These are phyloP conservation scores for Apiotrichum porosum DNA, from an alignment of 1,284 basidiomycete genomes.

Conservation along the genomic window DNA sequence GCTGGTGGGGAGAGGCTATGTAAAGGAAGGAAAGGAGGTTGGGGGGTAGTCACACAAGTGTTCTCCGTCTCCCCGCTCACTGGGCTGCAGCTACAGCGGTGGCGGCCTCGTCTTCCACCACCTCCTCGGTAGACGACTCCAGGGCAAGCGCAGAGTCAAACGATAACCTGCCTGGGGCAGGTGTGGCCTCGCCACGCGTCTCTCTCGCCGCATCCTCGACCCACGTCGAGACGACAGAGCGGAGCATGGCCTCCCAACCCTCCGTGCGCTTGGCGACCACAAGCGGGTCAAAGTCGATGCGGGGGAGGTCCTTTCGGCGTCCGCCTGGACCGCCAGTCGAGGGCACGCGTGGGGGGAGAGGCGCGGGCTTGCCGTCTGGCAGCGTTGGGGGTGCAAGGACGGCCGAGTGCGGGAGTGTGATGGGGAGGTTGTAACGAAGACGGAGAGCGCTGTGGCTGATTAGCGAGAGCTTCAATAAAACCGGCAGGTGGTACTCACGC, in stretches of 20 bases:
- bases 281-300: slow-evolving; percentile 43
- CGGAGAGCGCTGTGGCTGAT: slow-evolving; percentile 34
- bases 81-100: no score
- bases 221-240: slow-evolving; percentile 29
- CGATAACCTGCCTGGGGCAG: no score
- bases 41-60: no score
- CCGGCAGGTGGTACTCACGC: slow-evolving; percentile 40
- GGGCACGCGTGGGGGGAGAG: neutral
- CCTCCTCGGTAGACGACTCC: no score
- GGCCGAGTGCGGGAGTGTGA: slow-evolving; percentile 23
- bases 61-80: no score
- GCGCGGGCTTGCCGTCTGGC: slow-evolving; percentile 1
- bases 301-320: neutral
- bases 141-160: no score
- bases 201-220: slow-evolving; percentile 31
- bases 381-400: slow-evolving; percentile 1
- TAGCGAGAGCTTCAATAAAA: no score
- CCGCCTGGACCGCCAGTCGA: no score
- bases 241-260: slow-evolving; percentile 38
- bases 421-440: slow-evolving; percentile 40
- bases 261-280: slow-evolving; percentile 34
- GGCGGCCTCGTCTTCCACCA: no score
- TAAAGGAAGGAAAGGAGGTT: no score
- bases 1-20: no score
- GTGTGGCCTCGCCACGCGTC: slow-evolving; percentile 6